A percentile compares a stretch with the other conserved stretches of the same genome.
These are phyloP conservation scores for Sporothrix protearum DNA, from an alignment of 2,329 filamentous ascomycete genomes.

Conservation along the genomic window DNA sequence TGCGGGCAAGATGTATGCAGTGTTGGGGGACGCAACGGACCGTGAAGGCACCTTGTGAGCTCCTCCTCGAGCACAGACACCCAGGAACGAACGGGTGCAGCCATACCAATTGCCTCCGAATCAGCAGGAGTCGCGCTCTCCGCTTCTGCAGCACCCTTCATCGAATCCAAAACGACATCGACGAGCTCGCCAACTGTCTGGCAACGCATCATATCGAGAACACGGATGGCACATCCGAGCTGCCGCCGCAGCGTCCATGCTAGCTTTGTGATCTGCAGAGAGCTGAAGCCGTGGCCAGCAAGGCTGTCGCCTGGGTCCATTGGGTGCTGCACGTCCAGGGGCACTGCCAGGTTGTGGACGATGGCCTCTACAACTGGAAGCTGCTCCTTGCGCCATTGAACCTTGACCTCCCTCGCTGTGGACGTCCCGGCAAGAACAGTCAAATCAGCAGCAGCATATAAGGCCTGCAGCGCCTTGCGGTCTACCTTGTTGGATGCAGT, in stretches of 20 bases:
- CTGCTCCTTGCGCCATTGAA: slow-evolving; percentile 8
- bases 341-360: slow-evolving; percentile 22
- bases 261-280: slow-evolving; percentile 31
- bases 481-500: slow-evolving; percentile 39
- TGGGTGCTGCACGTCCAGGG: neutral
- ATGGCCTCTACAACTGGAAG: slow-evolving; percentile 2
- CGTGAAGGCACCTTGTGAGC: slow-evolving; percentile 19
- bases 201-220: slow-evolving; percentile 31
- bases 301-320: slow-evolving; percentile 29
- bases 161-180: slow-evolving; percentile 23
- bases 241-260: slow-evolving; percentile 29
- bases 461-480: slow-evolving; percentile 32
- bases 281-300: slow-evolving; percentile 31
- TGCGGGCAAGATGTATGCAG: slow-evolving; percentile 31
- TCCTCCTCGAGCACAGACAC: neutral
- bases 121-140: neutral
- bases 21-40: slow-evolving; percentile 24
- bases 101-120: too few species aligned
- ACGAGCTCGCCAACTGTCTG: slow-evolving; percentile 30
- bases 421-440: slow-evolving; percentile 20
- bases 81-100: neutral
- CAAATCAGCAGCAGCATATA: slow-evolving; percentile 30
- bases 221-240: slow-evolving; percentile 27
- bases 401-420: neutral
- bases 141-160: slow-evolving; percentile 10